Evolutionary conservation across 2,329 filamentous ascomycete genomes (phyloP).

Genomic region (Hirsutella minnesotensis): DNA sequence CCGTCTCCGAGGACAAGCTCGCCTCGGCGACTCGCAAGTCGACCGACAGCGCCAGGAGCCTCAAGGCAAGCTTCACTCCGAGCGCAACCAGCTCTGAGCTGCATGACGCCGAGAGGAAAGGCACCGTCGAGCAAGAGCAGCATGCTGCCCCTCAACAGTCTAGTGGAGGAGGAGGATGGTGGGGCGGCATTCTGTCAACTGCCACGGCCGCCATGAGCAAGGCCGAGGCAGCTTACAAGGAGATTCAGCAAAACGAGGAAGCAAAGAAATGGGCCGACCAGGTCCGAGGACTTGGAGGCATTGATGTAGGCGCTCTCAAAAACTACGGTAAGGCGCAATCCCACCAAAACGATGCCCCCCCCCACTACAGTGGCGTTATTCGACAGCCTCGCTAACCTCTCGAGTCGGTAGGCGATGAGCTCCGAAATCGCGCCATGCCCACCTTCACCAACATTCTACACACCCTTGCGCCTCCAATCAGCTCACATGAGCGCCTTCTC

Average conservation of each 20-base stretch:
- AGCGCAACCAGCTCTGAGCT: constrained; percentile 52
- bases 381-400: neutral
- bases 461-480: constrained; percentile 90
- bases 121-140: constrained; percentile 30
- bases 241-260: constrained; percentile 93
- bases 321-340: constrained; percentile 19
- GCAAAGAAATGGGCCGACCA: constrained; percentile 94
- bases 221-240: constrained; percentile 83
- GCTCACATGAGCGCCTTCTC: constrained; percentile 88
- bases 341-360: neutral
- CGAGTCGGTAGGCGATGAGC: constrained; percentile 60
- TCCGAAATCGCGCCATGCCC: constrained; percentile 75
- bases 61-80: constrained; percentile 61
- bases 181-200: constrained; percentile 75
- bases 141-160: constrained; percentile 15
- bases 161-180: constrained; percentile 63
- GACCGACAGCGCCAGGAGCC: constrained; percentile 61
- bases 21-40: constrained; percentile 50
- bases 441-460: constrained; percentile 93
- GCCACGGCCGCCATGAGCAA: constrained; percentile 82
- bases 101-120: constrained; percentile 44
- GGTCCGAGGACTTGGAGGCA: constrained; percentile 50
- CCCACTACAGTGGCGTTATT: neutral
- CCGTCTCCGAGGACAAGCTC: constrained; percentile 55
- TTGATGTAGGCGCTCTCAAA: constrained; percentile 66